Conservation (phyloP, 2,329 filamentous ascomycete species). For the Epichloe amarillans region DNA sequence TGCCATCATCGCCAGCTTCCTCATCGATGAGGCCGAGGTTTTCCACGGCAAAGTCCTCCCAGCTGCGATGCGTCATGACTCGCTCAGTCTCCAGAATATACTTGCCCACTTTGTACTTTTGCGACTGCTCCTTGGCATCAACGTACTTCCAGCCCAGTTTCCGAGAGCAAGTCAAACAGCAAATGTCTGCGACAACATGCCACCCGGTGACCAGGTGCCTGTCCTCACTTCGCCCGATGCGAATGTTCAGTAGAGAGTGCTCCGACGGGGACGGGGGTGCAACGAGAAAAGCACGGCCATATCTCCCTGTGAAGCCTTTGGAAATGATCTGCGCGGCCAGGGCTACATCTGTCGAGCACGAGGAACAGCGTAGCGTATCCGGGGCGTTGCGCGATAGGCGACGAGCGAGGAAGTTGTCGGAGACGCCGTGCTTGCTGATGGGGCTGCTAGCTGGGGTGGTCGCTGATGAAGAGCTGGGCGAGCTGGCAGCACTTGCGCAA, state of each 20-base stretch:
- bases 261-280: conserved; percentile 21
- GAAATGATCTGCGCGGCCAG: conserved; percentile 47
- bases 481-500: conserved; percentile 12
- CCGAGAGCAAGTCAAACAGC: conserved; percentile 39
- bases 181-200: conserved; percentile 52
- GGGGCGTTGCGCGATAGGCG: conserved; percentile 32
- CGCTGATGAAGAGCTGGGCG: conserved; percentile 14
- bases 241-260: conserved; percentile 37
- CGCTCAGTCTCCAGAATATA: conserved; percentile 52
- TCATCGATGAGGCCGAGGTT: conserved; percentile 5
- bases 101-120: conserved; percentile 57
- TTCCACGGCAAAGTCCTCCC: conserved; percentile 27
- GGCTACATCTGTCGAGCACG: conserved; percentile 47
- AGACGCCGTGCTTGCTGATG: conserved; percentile 6
- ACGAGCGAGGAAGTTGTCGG: neutral
- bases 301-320: conserved; percentile 53
- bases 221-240: conserved; percentile 38
- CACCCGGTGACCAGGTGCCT: conserved; percentile 48
- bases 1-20: conserved; percentile 2
- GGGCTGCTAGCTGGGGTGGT: conserved; percentile 17
- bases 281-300: conserved; percentile 51
- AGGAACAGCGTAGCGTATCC: conserved; percentile 44
- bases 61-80: conserved; percentile 37
- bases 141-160: conserved; percentile 58
- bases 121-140: conserved; percentile 43